Evolutionary conservation across 352 stramenopile genomes (phyloP), one percentile per base, ranked within the genome.

Genomic region (Pythium coloratum): DNA sequence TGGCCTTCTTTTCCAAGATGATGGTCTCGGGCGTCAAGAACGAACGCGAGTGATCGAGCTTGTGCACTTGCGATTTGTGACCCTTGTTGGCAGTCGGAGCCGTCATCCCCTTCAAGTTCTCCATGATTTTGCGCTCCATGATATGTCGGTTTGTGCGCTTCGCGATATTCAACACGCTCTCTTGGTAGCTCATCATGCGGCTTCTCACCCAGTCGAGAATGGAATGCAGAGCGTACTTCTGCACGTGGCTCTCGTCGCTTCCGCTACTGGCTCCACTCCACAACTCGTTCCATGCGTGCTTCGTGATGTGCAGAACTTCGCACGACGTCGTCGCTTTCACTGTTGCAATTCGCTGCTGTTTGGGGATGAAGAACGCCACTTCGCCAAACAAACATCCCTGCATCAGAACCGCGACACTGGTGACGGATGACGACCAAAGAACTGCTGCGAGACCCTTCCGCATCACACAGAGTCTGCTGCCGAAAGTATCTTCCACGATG

Each of bases 321-420:
- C 83, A 93, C 0, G 81, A 80, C 3, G 76, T 84, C 0, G 75
- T 82, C 0, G 85, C 81, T 30, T 81, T 78, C 9, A 93, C 83
- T 0, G 75, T 89, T 18, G 83, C 85, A 26, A 89, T 73, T 1
- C 85, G 76, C n/a, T 72, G 78, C 30, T 93, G 83, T 0, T 63
- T 59, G 0, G 80, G 72, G 2, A 94, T 32, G 55, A 93, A 91
- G 64, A 93, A 90, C 2, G 75, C 80, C 14, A 91, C 50, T 62
- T 93, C 85, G 0, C 85, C 85, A 47, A 93, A 93, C 14, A 92
- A 40, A 13, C 78, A 84, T 4, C 80, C 79, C 33, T 88, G 72
- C 62, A 90, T 76, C 0, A 93, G 67, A 16, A 91, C 64, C 0
- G 78, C 77, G 16, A 92, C 73, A n/a, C 66, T 88, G 1, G 78